A percentile compares a stretch with the other conserved stretches of the same genome.
These are phyloP conservation scores for Septoria linicola DNA, from an alignment of 2,329 filamentous ascomycete genomes.

Conservation along the genomic window DNA sequence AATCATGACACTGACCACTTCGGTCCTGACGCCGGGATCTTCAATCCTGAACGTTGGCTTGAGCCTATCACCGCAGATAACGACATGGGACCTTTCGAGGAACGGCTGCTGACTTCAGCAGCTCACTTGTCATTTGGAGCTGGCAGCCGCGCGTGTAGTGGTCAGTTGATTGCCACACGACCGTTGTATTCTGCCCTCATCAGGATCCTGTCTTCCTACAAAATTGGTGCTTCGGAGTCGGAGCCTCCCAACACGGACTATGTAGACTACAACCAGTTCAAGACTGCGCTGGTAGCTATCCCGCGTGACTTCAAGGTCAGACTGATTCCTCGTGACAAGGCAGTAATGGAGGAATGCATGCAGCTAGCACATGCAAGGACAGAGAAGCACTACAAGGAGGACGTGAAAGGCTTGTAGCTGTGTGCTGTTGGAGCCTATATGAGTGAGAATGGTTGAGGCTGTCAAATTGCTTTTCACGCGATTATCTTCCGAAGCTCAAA, in stretches of 20 bases:
- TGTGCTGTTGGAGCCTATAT: too few species aligned
- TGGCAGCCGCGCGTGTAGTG: constrained; percentile 53
- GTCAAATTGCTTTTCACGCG: too few species aligned
- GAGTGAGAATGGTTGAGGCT: too few species aligned
- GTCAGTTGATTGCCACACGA: constrained; percentile 50
- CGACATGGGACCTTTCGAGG: constrained; percentile 38
- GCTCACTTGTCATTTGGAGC: constrained; percentile 54
- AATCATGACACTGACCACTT: constrained; percentile 56
- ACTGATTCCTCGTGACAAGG: too few species aligned
- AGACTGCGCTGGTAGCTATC: constrained; percentile 60
- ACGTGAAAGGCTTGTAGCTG: too few species aligned
- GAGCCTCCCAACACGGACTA: constrained; percentile 61
- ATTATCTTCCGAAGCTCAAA: too few species aligned
- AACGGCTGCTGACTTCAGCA: constrained; percentile 32
- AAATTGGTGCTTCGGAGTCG: constrained; percentile 49
- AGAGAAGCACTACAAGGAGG: too few species aligned
- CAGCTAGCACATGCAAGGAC: too few species aligned
- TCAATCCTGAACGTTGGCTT: constrained; percentile 54
- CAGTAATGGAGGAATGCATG: too few species aligned
- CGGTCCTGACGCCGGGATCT: constrained; percentile 46
- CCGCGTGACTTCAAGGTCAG: constrained; percentile 59
- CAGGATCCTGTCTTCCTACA: constrained; percentile 51
- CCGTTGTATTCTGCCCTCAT: constrained; percentile 53
- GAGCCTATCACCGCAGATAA: too few species aligned
- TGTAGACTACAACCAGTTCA: constrained; percentile 61